These are phyloP conservation scores for Daldinia vernicosa DNA, from an alignment of 495 filamentous ascomycete species.

Conservation along the genomic window DNA sequence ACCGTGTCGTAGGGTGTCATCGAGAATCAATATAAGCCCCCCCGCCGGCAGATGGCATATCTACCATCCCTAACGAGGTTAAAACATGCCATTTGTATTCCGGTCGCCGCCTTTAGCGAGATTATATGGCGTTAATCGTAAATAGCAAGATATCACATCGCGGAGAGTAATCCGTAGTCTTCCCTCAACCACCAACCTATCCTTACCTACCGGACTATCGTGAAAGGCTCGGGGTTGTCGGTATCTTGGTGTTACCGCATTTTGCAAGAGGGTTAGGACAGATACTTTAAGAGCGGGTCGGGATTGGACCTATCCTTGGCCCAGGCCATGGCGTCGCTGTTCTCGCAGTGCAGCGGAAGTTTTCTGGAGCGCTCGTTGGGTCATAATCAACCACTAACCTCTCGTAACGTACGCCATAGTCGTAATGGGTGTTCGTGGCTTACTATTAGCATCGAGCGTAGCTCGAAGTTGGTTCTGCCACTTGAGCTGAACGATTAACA, in stretches of 20 bases:
- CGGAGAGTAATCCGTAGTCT: not conserved
- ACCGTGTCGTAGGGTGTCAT: slow-evolving; percentile 27
- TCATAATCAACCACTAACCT: slow-evolving; percentile 4
- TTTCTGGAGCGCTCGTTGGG: not conserved
- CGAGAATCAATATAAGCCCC: slow-evolving; percentile 24
- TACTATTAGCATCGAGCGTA: slow-evolving; percentile 32
- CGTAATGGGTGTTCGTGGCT: slow-evolving; percentile 19
- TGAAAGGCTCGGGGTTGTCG: not conserved
- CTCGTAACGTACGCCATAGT: slow-evolving; percentile 7
- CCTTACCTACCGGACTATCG: not conserved
- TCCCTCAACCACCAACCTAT: not conserved
- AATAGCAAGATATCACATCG: slow-evolving; percentile 2
- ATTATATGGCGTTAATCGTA: not conserved
- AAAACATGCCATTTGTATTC: slow-evolving; percentile 5
- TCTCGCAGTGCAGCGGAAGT: slow-evolving; percentile 4
- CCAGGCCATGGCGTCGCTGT: slow-evolving; percentile 1
- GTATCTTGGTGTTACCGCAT: slow-evolving; percentile 14
- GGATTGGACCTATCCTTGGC: not conserved
- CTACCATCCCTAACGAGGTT: not conserved
- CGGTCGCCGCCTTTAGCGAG: slow-evolving; percentile 23
- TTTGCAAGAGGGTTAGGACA: not conserved
- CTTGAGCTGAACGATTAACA: not conserved
- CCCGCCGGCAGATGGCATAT: slow-evolving; percentile 28
- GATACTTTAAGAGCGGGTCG: not conserved
- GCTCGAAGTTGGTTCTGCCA: slow-evolving; percentile 2